A percentile compares a stretch with the other conserved stretches of the same genome.
Evolutionary conservation across 2,329 filamentous ascomycete species (phyloP).

Genomic region (Zymoseptoria tritici): DNA sequence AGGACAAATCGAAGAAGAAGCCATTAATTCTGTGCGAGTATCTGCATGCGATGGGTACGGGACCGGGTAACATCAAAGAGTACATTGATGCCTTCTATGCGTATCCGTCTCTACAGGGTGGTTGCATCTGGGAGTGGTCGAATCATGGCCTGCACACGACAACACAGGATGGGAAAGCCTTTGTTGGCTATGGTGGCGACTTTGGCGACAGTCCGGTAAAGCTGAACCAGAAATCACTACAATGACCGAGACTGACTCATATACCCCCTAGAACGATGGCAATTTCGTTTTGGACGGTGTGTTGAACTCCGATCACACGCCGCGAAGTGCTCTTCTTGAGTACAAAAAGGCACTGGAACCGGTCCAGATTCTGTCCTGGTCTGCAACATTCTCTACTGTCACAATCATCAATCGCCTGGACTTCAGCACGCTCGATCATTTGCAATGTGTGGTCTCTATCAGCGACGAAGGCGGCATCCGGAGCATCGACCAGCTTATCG

Average conservation of each 20-base stretch:
- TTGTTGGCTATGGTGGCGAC: constrained; percentile 39
- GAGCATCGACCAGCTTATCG: constrained; percentile 1
- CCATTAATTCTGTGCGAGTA: constrained; percentile 53
- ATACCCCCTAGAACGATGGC: constrained; percentile 26
- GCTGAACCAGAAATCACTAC: too few species aligned
- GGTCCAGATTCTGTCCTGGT: constrained; percentile 31
- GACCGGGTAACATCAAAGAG: constrained; percentile 61
- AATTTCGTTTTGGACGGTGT: constrained; percentile 42
- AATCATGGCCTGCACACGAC: constrained; percentile 40
- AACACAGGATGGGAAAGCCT: constrained; percentile 32
- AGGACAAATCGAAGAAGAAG: constrained; percentile 35
- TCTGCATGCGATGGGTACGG: constrained; percentile 64
- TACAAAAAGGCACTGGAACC: constrained; percentile 41
- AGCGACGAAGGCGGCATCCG: constrained; percentile 11
- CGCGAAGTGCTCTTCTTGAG: constrained; percentile 35
- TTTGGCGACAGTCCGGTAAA: constrained; percentile 32
- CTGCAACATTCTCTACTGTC: constrained; percentile 14
- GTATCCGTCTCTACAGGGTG: constrained; percentile 56
- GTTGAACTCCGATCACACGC: constrained; percentile 35
- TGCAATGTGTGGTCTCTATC: constrained; percentile 18
- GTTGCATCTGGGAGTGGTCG: constrained; percentile 44
- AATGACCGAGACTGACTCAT: too few species aligned
- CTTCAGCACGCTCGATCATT: constrained; percentile 32
- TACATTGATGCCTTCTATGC: constrained; percentile 58
- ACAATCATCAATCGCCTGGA: constrained; percentile 23